Evolutionary conservation across 2,329 filamentous ascomycete species (phyloP).

Genomic region (Ophiocordyceps unilateralis): DNA sequence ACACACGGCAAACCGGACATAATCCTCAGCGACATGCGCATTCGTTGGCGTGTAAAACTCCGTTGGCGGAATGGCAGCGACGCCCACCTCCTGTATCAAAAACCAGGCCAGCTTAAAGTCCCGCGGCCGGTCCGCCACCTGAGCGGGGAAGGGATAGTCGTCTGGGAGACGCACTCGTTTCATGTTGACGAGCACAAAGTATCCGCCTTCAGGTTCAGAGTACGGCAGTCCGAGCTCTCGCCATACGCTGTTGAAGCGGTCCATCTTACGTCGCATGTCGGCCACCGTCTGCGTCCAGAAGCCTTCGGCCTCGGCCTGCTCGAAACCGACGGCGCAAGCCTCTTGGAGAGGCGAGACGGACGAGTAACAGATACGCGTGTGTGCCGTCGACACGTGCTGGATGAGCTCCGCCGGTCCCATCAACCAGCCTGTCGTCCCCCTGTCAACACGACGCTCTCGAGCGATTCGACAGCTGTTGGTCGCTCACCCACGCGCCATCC

Average conservation of each 20-base stretch:
- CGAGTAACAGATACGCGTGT: slow-evolving; percentile 92
- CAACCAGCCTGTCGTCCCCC: slow-evolving; percentile 47
- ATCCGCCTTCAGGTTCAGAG: slow-evolving; percentile 87
- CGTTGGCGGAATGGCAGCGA: slow-evolving; percentile 88
- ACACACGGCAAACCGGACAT: slow-evolving; percentile 88
- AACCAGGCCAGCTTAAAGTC: slow-evolving; percentile 97
- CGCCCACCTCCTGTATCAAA: slow-evolving; percentile 86
- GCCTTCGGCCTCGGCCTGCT: slow-evolving; percentile 64
- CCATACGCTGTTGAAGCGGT: slow-evolving; percentile 70
- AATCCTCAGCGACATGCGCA: slow-evolving; percentile 75
- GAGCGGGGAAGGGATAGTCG: slow-evolving; percentile 74
- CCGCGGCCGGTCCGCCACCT: slow-evolving; percentile 70
- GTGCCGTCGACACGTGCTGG: slow-evolving; percentile 79
- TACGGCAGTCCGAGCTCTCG: slow-evolving; percentile 62
- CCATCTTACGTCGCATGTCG: slow-evolving; percentile 84
- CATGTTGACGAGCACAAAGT: slow-evolving; percentile 94
- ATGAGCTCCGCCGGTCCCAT: slow-evolving; percentile 81
- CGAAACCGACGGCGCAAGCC: slow-evolving; percentile 84
- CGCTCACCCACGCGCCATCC: slow-evolving; percentile 68
- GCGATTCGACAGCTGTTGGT: neutral
- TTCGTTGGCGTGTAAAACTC: slow-evolving; percentile 90
- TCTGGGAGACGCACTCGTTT: slow-evolving; percentile 67
- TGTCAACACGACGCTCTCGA: neutral
- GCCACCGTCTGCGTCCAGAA: slow-evolving; percentile 76
- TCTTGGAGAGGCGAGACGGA: slow-evolving; percentile 89